Percentiles rank a stretch among this genome's conserved stretches.
phyloP scores from a whole-genome alignment of 2,329 filamentous ascomycete genomes.

The Sordariomycetes sp. region DNA sequence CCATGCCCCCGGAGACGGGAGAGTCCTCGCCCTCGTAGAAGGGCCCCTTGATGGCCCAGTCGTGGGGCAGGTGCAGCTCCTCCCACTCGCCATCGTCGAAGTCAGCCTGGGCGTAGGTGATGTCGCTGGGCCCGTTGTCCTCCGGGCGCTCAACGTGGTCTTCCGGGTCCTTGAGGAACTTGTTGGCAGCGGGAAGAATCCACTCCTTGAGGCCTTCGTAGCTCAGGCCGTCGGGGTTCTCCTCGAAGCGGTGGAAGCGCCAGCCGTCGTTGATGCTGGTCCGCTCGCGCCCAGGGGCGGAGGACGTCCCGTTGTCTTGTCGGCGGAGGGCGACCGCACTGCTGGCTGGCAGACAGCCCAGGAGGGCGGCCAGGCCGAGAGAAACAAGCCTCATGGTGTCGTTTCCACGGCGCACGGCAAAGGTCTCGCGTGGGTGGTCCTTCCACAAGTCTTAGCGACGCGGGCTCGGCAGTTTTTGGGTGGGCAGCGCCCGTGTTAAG shows the following conservation, averaged over 20 bases:
- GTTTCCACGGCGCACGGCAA: not conserved
- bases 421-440: not conserved
- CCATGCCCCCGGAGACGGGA: conserved; percentile 25
- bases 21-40: conserved; percentile 23
- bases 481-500: not conserved
- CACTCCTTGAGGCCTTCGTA: conserved; percentile 24
- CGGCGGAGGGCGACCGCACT: not conserved
- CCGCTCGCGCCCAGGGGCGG: conserved; percentile 12
- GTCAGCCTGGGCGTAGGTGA: conserved; percentile 18
- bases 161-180: conserved; percentile 21
- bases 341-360: not conserved
- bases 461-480: not conserved
- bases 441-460: not conserved
- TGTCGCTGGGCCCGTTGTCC: conserved; percentile 14
- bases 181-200: conserved; percentile 28
- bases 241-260: conserved; percentile 23
- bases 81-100: conserved; percentile 32
- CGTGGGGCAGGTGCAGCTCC: conserved; percentile 29
- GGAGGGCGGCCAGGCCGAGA: not conserved
- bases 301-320: not conserved
- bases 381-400: not conserved
- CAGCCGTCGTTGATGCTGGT: conserved; percentile 22
- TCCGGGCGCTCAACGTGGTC: conserved; percentile 19
- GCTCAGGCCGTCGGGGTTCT: conserved; percentile 23
- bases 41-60: conserved; percentile 36